A percentile compares a stretch with the other conserved stretches of the same genome.
Conservation (phyloP, 129 eudicot genomes). For the Saussurea involucrata region DNA sequence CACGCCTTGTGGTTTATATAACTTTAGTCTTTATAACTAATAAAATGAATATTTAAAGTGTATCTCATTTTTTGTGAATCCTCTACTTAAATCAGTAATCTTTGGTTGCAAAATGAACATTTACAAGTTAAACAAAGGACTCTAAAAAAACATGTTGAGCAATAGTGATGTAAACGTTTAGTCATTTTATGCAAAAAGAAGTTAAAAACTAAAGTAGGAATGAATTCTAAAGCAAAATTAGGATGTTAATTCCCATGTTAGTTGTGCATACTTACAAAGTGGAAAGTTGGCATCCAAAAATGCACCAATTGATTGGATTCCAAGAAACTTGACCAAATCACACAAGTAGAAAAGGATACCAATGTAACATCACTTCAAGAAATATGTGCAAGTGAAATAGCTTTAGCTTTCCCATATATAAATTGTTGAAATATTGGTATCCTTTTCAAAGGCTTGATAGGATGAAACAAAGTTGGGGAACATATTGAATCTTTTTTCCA, state of each 20-base stretch:
- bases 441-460: conserved; percentile 12
- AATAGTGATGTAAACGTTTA: background rate
- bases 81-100: background rate
- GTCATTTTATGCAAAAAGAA: background rate
- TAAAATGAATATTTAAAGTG: background rate
- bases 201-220: conserved; percentile 17
- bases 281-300: conserved; percentile 11
- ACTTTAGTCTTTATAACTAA: background rate
- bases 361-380: conserved; percentile 9
- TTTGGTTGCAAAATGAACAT: background rate
- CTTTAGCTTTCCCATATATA: conserved; percentile 22
- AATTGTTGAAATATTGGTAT: conserved; percentile 7
- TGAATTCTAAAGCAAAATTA: conserved; percentile 22
- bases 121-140: background rate
- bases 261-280: conserved; percentile 14
- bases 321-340: conserved; percentile 11
- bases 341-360: conserved; percentile 20
- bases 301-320: conserved; percentile 14
- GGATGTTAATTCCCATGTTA: conserved; percentile 9
- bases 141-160: background rate
- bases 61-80: background rate
- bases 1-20: too few relatives aligned
- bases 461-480: conserved; percentile 22
- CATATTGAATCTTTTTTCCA: conserved; percentile 24
- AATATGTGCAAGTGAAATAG: conserved; percentile 12